Evolutionary conservation across 495 filamentous ascomycete species (phyloP).

Genomic region (Neurospora hispaniola): DNA sequence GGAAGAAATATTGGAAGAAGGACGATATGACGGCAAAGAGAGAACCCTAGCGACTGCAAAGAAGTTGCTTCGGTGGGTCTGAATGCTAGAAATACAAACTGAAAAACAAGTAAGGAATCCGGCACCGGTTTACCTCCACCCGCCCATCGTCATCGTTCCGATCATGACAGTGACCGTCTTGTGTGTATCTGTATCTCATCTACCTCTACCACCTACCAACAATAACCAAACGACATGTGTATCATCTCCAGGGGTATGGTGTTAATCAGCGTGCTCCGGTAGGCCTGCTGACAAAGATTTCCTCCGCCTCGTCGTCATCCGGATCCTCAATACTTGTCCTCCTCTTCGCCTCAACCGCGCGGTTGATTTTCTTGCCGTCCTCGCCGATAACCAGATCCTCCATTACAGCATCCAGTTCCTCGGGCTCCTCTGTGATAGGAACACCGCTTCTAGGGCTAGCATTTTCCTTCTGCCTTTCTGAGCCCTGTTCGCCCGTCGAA

Average conservation of each 20-base stretch:
- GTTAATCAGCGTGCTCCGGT: background rate
- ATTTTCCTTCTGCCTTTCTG: slow-evolving; percentile 4
- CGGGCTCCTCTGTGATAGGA: slow-evolving; percentile 20
- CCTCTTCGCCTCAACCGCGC: slow-evolving; percentile 40
- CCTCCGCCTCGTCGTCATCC: slow-evolving; percentile 38
- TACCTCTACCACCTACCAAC: background rate
- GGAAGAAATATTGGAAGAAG: background rate
- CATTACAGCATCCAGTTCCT: slow-evolving; percentile 17
- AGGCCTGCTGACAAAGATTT: slow-evolving; percentile 9
- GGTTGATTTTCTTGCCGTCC: slow-evolving; percentile 33
- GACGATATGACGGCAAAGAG: background rate
- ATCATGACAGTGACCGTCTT: background rate
- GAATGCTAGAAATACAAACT: background rate
- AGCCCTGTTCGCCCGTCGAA: background rate
- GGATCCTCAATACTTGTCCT: slow-evolving; percentile 48
- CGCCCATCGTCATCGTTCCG: background rate
- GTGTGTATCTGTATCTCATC: background rate
- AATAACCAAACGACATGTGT: background rate
- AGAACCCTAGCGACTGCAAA: background rate
- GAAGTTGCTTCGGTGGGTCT: background rate
- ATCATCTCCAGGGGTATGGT: background rate
- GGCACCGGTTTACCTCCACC: background rate
- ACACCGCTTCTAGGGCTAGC: slow-evolving; percentile 16
- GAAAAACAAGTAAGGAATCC: background rate
- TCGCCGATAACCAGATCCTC: slow-evolving; percentile 23